Evolutionary conservation across 2,329 filamentous ascomycete species (phyloP).

Genomic region (Aspergillus costaricaensis): DNA sequence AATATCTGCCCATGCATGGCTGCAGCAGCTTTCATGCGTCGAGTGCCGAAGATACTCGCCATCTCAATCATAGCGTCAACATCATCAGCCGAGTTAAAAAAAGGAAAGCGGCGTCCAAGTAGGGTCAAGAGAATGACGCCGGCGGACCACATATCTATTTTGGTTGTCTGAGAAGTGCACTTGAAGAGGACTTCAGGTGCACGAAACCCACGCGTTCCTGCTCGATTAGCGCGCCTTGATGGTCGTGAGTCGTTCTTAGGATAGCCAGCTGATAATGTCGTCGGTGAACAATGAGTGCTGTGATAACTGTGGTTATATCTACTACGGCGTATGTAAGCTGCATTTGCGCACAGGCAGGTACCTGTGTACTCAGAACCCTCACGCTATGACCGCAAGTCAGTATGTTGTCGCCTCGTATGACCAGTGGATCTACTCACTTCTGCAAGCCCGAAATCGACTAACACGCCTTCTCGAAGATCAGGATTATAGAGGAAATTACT

Average conservation of each 20-base stretch:
- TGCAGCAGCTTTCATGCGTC: constrained; percentile 79
- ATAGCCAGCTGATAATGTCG: constrained; percentile 63
- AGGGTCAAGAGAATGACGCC: constrained; percentile 98
- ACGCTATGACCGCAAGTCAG: constrained; percentile 40
- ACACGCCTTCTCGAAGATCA: constrained; percentile 71
- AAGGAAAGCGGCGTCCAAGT: constrained; percentile 87
- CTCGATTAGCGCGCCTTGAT: constrained; percentile 87
- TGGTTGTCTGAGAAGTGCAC: constrained; percentile 89
- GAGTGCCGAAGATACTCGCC: constrained; percentile 86
- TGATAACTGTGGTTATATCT: constrained; percentile 60
- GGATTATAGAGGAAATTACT: constrained; percentile 91
- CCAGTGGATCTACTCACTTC: constrained; percentile 55
- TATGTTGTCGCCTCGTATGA: not conserved
- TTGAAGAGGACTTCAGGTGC: constrained; percentile 97
- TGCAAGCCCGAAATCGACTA: constrained; percentile 98
- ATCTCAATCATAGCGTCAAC: constrained; percentile 98
- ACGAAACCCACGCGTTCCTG: constrained; percentile 91
- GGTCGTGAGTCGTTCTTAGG: constrained; percentile 87
- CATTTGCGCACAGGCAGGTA: constrained; percentile 75
- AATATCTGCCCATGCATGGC: constrained; percentile 87
- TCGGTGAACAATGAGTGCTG: constrained; percentile 52
- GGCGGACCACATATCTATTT: constrained; percentile 95
- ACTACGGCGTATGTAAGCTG: constrained; percentile 61
- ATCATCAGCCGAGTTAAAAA: constrained; percentile 98
- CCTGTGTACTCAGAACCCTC: constrained; percentile 54